Evolutionary conservation across 305 asterid genomes (phyloP).

Genomic region (Euphrasia arctica): DNA sequence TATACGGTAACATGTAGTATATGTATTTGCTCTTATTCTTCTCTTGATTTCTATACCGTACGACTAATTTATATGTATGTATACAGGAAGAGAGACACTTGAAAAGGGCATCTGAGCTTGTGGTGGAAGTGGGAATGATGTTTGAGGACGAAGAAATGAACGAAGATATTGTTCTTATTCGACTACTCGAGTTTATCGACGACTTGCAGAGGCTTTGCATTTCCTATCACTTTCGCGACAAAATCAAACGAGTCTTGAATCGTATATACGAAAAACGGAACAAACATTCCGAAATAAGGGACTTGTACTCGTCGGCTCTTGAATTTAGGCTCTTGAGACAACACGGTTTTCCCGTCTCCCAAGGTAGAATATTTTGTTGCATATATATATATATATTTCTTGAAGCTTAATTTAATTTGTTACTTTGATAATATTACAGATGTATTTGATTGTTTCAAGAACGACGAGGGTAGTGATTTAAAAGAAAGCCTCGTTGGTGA

Average conservation of each 20-base stretch:
- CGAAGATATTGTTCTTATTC: neutral
- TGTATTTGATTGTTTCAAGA: constrained; percentile 32
- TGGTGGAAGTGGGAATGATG: constrained; percentile 27
- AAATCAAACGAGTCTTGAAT: constrained; percentile 22
- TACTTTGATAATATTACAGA: constrained; percentile 20
- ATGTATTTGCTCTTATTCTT: neutral
- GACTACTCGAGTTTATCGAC: constrained; percentile 19
- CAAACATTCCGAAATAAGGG: neutral
- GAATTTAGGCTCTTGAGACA: constrained; percentile 47
- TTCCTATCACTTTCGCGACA: constrained; percentile 29
- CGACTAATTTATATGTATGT: neutral
- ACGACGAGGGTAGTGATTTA: constrained; percentile 26
- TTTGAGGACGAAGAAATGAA: constrained; percentile 5
- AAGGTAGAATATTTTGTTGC: constrained; percentile 31
- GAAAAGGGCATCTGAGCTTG: constrained; percentile 24
- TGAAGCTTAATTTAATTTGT: too few relatives aligned
- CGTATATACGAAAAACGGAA: neutral
- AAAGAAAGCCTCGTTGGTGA: constrained; percentile 24
- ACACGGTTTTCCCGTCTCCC: constrained; percentile 39
- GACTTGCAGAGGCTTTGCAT: constrained; percentile 28
- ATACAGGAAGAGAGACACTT: constrained; percentile 24
- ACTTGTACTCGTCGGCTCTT: constrained; percentile 46
- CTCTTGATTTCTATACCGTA: neutral
- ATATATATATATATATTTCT: too few relatives aligned
- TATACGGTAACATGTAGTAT: too few relatives aligned